Base-by-base conservation (phyloP, 768 basidiomycete species). In the Cystofilobasidium bisporidii region DNA sequence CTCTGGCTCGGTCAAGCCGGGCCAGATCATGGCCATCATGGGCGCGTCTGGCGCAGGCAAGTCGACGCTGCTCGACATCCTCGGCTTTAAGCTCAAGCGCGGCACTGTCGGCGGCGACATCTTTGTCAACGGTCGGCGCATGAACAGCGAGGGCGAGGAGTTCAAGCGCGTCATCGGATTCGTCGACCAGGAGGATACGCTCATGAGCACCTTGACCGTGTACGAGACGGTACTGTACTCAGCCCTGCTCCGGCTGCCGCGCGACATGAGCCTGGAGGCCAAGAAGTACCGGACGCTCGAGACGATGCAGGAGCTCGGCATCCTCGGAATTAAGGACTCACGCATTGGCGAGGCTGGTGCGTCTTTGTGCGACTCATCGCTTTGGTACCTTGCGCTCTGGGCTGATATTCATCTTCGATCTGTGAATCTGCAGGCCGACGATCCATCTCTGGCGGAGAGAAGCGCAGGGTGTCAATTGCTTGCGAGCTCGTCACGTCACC, bases 401-500 rank as follows among this genome's bases (percentile, higher is more conserved):
- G 38, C 57, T 24, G 30, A 71, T 14, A 70, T 43, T 32, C 59
- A 50, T 56, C 18, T 53, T 53, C 45, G 17, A 17, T 47, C 20
- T 6, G 9, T 36, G 53, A 36, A 12, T 5, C 36, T 36, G 36
- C 66, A 87, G 89, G 89, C 36, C 84, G 83, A 68, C 83, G 96
- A 15, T 90, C 89, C 17, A 98, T 98, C 65, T 94, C 91, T 38
- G 96, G 96, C 56, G 96, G 96, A 20, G 96, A 99, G 80, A 98
- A 98, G 79, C 84, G 96, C 40, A 82, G 96, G 5, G 96, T 98
- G 1, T 91, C 88, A 0, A 98, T 99, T 71, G 96, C 96, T 47
- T 99, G 96, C 75, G 96, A 99, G 78, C 81, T 99, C 30, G 96
- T 99, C 41, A 99, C 94, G 0, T 91, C 89, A 53, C 96, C 96